Base-by-base conservation (phyloP, 169 alveolate species). In the Neospora caninum region DNA sequence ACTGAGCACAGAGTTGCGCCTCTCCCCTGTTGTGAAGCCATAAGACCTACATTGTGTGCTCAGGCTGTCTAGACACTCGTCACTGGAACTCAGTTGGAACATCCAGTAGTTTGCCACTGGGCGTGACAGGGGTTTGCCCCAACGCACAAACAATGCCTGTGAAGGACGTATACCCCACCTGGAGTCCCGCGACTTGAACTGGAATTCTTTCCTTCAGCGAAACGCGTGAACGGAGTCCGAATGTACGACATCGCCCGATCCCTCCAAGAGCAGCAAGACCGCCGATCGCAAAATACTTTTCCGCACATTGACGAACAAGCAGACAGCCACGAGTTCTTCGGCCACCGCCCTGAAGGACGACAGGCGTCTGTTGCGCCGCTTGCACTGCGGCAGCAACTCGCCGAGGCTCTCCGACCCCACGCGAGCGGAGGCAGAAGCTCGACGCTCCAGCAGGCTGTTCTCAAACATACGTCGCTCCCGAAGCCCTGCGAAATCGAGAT, bases 401-500 rank as follows among this genome's bases (percentile, higher is more conserved):
- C 84, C 42, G 43, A 36, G 49, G 13, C 1, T 2, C 45, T 13
- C 27, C 27, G 7, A 64, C 25, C 73, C 16, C 73, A 7, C n/a
- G 4, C 73, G n/a, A 29, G 0, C 43, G 25, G 84, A 22, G 43
- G 84, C 42, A 1, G 18, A 10, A 73, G 58, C 58, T 25, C 34
- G 58, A 34, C 88, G 34, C 45, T 80, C 64, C 38, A 18, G 36
- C 58, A 25, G 25, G 43, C 39, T 73, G 84, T 34, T 43, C 4
- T 22, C 73, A 27, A 64, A 22, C 73, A 27, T 27, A 29, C 20
- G 73, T 27, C 73, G 34, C 89, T 82, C 69, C 53, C 53, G 38
- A 38, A 41, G 38, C 89, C 89, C 0, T 82, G 89, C 64, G 89
- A 82, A 43, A 42, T 82, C 38, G 89, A 82, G 64, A 82, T 82